Conservation (phyloP, 2,329 filamentous ascomycete species). For the Scedosporium boydii region DNA sequence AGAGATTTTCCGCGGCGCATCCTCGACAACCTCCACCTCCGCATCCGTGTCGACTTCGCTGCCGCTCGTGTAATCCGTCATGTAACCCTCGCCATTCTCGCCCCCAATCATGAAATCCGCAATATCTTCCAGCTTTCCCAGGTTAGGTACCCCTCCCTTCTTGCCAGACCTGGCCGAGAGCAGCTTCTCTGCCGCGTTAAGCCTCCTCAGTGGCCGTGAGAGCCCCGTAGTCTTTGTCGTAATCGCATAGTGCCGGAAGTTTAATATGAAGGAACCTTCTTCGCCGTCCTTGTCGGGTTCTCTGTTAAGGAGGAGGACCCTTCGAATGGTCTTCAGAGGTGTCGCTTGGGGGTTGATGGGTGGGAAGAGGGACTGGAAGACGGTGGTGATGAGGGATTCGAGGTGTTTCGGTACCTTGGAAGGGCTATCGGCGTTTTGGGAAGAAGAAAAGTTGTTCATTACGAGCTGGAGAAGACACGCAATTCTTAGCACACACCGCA, state of each 20-base stretch:
- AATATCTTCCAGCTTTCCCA: constrained; percentile 85
- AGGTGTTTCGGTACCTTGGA: constrained; percentile 84
- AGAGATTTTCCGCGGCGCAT: constrained; percentile 48
- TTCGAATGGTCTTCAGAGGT: constrained; percentile 82
- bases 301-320: constrained; percentile 83
- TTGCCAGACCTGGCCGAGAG: constrained; percentile 48
- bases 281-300: constrained; percentile 48
- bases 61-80: constrained; percentile 75
- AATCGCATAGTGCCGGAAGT: constrained; percentile 90
- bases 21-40: constrained; percentile 77
- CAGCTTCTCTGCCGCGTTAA: constrained; percentile 79
- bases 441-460: constrained; percentile 90
- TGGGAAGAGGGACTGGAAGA: constrained; percentile 94
- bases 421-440: constrained; percentile 36
- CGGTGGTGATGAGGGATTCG: constrained; percentile 81
- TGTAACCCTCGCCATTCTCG: constrained; percentile 69
- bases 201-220: constrained; percentile 70
- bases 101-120: constrained; percentile 88
- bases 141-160: constrained; percentile 72
- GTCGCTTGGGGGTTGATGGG: constrained; percentile 89
- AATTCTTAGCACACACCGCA: background rate
- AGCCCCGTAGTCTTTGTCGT: constrained; percentile 79
- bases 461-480: constrained; percentile 50
- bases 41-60: constrained; percentile 91
- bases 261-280: constrained; percentile 68